Conservation (phyloP, 2,329 filamentous ascomycete genomes). For the Golovinomyces cichoracearum region DNA sequence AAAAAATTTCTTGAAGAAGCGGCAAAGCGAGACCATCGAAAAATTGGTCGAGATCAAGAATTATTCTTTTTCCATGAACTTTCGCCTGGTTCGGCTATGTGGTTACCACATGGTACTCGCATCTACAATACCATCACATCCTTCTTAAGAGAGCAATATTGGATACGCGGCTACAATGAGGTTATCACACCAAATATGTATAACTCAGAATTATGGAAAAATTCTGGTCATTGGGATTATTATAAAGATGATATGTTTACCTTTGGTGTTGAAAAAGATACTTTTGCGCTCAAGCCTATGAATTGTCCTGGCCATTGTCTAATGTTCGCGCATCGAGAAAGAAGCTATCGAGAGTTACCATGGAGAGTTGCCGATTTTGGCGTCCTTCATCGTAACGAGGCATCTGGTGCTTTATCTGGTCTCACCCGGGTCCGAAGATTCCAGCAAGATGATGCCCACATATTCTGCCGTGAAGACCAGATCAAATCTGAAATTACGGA, state of each 20-base stretch:
- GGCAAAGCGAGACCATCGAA: conserved; percentile 87
- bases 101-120: conserved; percentile 71
- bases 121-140: conserved; percentile 76
- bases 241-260: conserved; percentile 93
- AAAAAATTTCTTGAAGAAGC: conserved; percentile 90
- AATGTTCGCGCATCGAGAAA: conserved; percentile 58
- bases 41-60: conserved; percentile 84
- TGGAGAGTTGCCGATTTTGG: conserved; percentile 89
- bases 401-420: conserved; percentile 71
- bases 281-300: conserved; percentile 82
- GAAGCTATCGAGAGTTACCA: conserved; percentile 73
- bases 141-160: conserved; percentile 69
- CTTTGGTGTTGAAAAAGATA: conserved; percentile 60
- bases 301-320: conserved; percentile 90
- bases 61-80: conserved; percentile 90
- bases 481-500: conserved; percentile 47
- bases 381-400: conserved; percentile 82
- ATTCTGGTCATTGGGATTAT: conserved; percentile 77
- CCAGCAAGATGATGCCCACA: conserved; percentile 88
- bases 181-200: conserved; percentile 94
- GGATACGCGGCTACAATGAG: conserved; percentile 79
- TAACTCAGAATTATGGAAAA: conserved; percentile 80
- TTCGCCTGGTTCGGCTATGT: conserved; percentile 84
- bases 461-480: conserved; percentile 74
- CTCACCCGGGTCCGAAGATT: conserved; percentile 82